Conservation (phyloP, 2,329 filamentous ascomycete species). For the Tolypocladium paradoxum region DNA sequence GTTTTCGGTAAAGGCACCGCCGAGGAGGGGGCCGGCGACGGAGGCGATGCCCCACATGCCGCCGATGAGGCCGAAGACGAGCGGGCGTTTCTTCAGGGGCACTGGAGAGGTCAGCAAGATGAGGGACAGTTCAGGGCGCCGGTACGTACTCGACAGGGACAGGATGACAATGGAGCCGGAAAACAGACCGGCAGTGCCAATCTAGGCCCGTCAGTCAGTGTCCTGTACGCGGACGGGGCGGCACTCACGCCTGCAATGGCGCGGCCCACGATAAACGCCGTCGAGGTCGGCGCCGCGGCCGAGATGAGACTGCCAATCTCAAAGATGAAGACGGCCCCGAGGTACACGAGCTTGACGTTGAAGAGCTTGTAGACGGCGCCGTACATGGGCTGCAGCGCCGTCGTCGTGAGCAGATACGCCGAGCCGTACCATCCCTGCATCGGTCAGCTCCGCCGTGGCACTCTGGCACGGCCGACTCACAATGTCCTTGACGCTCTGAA, state of each 20-base stretch:
- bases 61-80: constrained; percentile 43
- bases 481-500: constrained; percentile 33
- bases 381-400: constrained; percentile 38
- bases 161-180: constrained; percentile 39
- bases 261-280: constrained; percentile 39
- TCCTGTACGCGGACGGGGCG: not conserved
- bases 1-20: constrained; percentile 38
- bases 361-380: constrained; percentile 40
- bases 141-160: constrained; percentile 24
- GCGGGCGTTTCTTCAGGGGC: constrained; percentile 40
- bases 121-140: not conserved
- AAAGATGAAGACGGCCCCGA: constrained; percentile 30
- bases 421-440: constrained; percentile 39
- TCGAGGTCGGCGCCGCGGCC: constrained; percentile 33
- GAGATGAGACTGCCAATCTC: constrained; percentile 33
- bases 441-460: not conserved
- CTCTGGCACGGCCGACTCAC: constrained; percentile 11
- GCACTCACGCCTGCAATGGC: constrained; percentile 34
- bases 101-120: constrained; percentile 18
- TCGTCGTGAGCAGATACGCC: constrained; percentile 36
- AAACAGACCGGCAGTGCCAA: constrained; percentile 40
- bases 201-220: constrained; percentile 13
- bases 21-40: constrained; percentile 38
- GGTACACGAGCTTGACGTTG: constrained; percentile 34
- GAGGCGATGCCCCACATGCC: constrained; percentile 46